Evolutionary conservation across 2,329 filamentous ascomycete genomes (phyloP).

Genomic region (Nigrospora sphaerica): DNA sequence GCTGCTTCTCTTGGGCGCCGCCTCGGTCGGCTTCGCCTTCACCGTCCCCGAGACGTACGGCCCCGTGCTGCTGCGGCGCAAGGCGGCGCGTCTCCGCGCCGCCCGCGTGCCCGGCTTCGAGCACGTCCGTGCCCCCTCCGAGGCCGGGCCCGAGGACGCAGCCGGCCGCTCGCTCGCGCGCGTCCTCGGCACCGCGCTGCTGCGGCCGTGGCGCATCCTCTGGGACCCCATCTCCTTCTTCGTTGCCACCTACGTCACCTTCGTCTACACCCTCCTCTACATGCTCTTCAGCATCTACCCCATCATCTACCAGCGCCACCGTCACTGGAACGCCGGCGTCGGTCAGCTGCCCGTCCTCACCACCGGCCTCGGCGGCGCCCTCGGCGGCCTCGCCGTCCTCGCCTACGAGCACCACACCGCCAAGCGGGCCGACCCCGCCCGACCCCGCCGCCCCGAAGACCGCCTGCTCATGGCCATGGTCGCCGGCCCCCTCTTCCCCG

Average conservation of each 20-base stretch:
- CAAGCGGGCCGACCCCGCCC: conserved; percentile 29
- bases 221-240: conserved; percentile 46
- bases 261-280: conserved; percentile 46
- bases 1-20: conserved; percentile 33
- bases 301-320: conserved; percentile 43
- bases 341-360: conserved; percentile 45
- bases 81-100: conserved; percentile 43
- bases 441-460: conserved; percentile 35
- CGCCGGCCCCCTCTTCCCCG: conserved; percentile 24
- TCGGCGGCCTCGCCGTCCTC: conserved; percentile 35
- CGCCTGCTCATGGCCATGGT: conserved; percentile 54
- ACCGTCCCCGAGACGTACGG: conserved; percentile 53
- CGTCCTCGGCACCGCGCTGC: conserved; percentile 45
- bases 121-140: conserved; percentile 39
- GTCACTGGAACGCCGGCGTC: conserved; percentile 47
- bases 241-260: conserved; percentile 42
- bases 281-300: conserved; percentile 54
- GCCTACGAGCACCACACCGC: conserved; percentile 28
- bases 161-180: conserved; percentile 31
- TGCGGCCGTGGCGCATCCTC: conserved; percentile 45
- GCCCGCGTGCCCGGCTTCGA: conserved; percentile 44
- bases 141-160: conserved; percentile 19
- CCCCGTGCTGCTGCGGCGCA: conserved; percentile 41
- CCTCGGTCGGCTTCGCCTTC: conserved; percentile 37
- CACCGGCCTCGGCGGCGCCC: conserved; percentile 34